Evolutionary conservation across 352 stramenopile species (phyloP), one percentile per base, ranked within the genome.

Genomic region (Phytophthora meadii): DNA sequence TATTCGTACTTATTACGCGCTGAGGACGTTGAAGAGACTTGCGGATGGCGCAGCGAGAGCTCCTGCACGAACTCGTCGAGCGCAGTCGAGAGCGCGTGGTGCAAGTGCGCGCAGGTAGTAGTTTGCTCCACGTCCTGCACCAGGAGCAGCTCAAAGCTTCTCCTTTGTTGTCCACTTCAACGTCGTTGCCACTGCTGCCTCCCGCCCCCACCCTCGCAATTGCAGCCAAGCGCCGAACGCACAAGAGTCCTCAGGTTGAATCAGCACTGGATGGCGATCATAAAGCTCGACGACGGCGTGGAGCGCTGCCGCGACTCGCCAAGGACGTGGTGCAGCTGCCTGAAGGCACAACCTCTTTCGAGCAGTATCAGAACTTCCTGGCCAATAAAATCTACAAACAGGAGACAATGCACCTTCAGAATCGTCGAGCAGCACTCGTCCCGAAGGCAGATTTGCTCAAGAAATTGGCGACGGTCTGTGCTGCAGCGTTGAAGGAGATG

Each of bases 61-160:
- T 89, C 19, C 75, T 89, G 41, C 82, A 80, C 54, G 76, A 80
- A 19, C 70, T 91, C 22, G 67, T 91, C n/a, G 74, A 89, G 48
- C 70, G 80, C 57, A 91, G 82, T 24, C 68, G 68, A 40, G 76
- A 88, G 39, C 78, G 82, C 28, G 74, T 89, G 9, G 64, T 75
- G 41, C 79, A 87, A 48, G 79, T 87, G 45, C 79, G 80, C 2
- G 78, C 82, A 0, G 82, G 82, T 5, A 76, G 78, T 52, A 81
- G 70, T 34, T 68, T 90, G 8, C 34, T 70, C 6, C 56, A 73
- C 17, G 75, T 87, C 17, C 56, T 87, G 44, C 58, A 79, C 22
- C 45, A 62, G 28, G 44, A 56, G 15, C 50, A 66, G 22, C 42
- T 57, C 12, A 44, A 49, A 8, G 12, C 14, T 24, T 42, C 40